A percentile compares a stretch with the other conserved stretches of the same genome.
Conservation (phyloP, 2,329 filamentous ascomycete genomes). For the Emericellopsis cladophorae region DNA sequence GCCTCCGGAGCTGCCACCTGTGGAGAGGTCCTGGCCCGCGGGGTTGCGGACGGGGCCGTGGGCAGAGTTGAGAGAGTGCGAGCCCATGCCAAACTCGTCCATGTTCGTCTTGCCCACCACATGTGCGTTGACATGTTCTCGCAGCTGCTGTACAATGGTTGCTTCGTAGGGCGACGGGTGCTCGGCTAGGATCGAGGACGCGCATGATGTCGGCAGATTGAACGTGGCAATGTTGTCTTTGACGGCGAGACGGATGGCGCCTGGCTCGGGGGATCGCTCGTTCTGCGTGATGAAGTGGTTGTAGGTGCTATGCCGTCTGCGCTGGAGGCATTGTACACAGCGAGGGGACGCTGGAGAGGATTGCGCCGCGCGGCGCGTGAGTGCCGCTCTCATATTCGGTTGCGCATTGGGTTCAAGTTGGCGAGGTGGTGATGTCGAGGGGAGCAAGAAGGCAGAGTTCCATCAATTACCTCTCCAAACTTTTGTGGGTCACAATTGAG, state of each 20-base stretch:
- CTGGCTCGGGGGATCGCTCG: neutral
- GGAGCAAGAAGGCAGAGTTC: no score
- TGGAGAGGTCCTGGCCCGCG: constrained; percentile 39
- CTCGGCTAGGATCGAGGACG: constrained; percentile 57
- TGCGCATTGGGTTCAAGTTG: constrained; percentile 1
- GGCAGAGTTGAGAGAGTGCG: constrained; percentile 60
- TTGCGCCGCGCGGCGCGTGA: constrained; percentile 11
- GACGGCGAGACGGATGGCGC: constrained; percentile 40
- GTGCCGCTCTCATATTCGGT: constrained; percentile 17
- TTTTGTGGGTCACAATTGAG: no score
- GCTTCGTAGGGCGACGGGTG: constrained; percentile 72
- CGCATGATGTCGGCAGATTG: constrained; percentile 66
- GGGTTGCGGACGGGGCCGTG: constrained; percentile 52
- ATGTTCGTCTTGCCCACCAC: constrained; percentile 78
- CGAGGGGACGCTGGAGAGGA: neutral
- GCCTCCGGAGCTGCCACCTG: constrained; percentile 85
- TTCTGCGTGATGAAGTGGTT: constrained; percentile 21
- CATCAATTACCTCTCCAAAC: no score
- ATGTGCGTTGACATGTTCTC: constrained; percentile 40
- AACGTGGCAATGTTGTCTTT: constrained; percentile 68
- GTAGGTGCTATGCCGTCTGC: constrained; percentile 15
- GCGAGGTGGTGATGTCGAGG: neutral
- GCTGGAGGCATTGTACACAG: constrained; percentile 4
- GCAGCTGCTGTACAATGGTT: constrained; percentile 61
- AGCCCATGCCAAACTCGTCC: constrained; percentile 95